phyloP scores from a whole-genome alignment of 2,329 filamentous ascomycete species.

The Cladophialophora immunda region DNA sequence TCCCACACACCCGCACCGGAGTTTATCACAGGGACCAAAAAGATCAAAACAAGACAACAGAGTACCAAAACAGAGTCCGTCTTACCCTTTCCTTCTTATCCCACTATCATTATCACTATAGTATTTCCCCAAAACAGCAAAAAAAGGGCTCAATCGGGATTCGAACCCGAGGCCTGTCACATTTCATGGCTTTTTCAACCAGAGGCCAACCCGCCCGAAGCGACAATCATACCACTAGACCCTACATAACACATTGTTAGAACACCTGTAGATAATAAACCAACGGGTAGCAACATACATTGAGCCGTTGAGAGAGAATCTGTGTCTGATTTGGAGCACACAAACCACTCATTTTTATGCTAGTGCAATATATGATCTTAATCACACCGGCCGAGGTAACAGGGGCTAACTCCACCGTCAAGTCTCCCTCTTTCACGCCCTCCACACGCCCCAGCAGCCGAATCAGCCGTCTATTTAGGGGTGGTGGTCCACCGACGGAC shows the following conservation, averaged over 20 bases:
- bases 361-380: neutral
- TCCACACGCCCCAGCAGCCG: neutral
- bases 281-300: no score
- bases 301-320: neutral
- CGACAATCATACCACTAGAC: slow-evolving; percentile 50
- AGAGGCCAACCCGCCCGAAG: slow-evolving; percentile 46
- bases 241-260: no score
- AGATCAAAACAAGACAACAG: no score
- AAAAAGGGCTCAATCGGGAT: slow-evolving; percentile 47
- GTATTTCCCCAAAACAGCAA: slow-evolving; percentile 7
- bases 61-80: no score
- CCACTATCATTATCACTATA: neutral
- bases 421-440: no score
- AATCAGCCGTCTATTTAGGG: no score
- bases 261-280: no score
- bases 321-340: slow-evolving; percentile 14
- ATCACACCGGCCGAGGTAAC: neutral
- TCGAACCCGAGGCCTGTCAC: slow-evolving; percentile 52
- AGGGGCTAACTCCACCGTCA: neutral
- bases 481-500: neutral
- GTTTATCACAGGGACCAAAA: no score
- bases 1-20: no score
- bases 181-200: slow-evolving; percentile 42
- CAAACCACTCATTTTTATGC: neutral
- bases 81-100: neutral